phyloP scores from a whole-genome alignment of 257 asterid species.

The Scutellaria barbata region DNA sequence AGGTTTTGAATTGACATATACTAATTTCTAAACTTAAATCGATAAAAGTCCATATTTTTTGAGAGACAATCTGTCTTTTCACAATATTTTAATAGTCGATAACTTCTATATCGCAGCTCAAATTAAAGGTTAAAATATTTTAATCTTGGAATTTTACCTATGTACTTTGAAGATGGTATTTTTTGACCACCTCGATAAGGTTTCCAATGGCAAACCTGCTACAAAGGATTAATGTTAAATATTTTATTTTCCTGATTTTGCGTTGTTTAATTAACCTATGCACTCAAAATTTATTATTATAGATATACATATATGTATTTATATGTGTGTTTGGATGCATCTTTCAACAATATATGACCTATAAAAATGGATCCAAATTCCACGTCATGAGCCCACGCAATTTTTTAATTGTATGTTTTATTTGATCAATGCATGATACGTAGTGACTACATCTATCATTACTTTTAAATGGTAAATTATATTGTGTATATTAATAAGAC shows the following conservation, averaged over 20 bases:
- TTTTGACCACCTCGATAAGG: constrained; percentile 40
- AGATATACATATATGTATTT: no score
- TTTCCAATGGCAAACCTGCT: constrained; percentile 32
- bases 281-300: neutral
- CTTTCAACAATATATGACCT: neutral
- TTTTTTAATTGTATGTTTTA: neutral
- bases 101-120: neutral
- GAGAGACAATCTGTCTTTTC: no score
- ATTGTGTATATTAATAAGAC: no score
- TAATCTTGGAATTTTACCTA: neutral
- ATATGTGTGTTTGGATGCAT: neutral
- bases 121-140: neutral
- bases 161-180: constrained; percentile 28
- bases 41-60: neutral
- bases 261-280: constrained; percentile 13
- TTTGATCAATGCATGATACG: no score
- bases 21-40: no score
- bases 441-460: no score
- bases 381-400: neutral
- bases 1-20: no score
- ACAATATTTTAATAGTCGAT: neutral
- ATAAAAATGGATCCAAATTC: constrained; percentile 20
- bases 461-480: no score
- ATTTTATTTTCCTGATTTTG: constrained; percentile 10
- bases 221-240: neutral